A percentile compares a stretch with the other conserved stretches of the same genome.
Conservation (phyloP, 164 flowering plant species). For the Stephania japonica region DNA sequence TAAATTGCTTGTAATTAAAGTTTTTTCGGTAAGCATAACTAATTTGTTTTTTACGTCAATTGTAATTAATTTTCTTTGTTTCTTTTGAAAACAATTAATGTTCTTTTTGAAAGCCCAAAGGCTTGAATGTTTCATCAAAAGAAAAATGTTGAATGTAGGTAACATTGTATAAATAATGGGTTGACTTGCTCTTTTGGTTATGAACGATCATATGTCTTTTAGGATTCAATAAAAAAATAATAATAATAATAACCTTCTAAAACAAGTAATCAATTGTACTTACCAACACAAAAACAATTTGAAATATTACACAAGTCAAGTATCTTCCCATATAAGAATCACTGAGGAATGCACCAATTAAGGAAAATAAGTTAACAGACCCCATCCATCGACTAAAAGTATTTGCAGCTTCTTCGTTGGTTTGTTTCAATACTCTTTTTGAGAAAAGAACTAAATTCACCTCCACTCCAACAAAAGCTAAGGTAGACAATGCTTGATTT, state of each 20-base stretch:
- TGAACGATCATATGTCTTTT: no score
- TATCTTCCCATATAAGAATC: slow-evolving; percentile 62
- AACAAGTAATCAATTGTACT: slow-evolving; percentile 12
- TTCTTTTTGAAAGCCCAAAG: background rate
- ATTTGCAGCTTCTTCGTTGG: slow-evolving; percentile 56
- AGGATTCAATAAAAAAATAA: no score
- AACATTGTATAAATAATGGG: no score
- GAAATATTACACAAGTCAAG: slow-evolving; percentile 42
- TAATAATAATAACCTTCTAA: no score
- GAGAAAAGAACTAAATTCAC: slow-evolving; percentile 52
- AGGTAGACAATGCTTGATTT: slow-evolving; percentile 45
- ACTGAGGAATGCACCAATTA: slow-evolving; percentile 54
- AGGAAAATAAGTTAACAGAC: slow-evolving; percentile 36
- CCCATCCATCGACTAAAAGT: slow-evolving; percentile 57
- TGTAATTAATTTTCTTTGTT: no score
- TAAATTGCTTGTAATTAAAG: no score
- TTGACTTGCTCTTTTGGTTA: no score
- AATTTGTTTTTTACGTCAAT: background rate
- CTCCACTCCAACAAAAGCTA: slow-evolving; percentile 51
- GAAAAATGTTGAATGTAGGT: no score
- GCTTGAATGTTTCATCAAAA: no score
- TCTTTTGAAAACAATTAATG: no score
- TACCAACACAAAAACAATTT: slow-evolving; percentile 36
- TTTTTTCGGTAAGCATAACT: background rate
- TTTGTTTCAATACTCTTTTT: slow-evolving; percentile 39